A percentile compares a stretch with the other conserved stretches of the same genome.
Conservation (phyloP, 2,329 filamentous ascomycete genomes). For the Colletotrichum sp. region DNA sequence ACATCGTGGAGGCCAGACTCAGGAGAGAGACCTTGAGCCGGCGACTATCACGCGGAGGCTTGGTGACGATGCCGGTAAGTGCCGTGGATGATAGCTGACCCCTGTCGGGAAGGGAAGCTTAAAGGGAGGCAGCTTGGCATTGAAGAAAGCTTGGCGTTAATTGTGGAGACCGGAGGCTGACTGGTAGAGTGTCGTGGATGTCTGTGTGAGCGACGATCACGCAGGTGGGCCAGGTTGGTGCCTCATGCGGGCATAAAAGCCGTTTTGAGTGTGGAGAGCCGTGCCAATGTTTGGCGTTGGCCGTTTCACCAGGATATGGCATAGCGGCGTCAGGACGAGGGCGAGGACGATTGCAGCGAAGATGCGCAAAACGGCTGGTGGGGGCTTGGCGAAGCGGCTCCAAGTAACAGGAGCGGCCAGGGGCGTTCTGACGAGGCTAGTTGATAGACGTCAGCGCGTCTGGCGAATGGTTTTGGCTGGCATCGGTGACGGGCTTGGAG, state of each 20-base stretch:
- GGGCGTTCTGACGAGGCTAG: background rate
- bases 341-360: background rate
- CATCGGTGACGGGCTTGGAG: background rate
- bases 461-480: background rate
- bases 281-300: slow-evolving; percentile 8
- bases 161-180: background rate
- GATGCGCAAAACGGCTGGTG: background rate
- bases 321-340: background rate
- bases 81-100: background rate
- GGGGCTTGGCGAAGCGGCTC: background rate
- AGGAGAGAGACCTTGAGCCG: background rate
- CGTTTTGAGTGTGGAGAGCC: slow-evolving; percentile 16
- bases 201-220: slow-evolving; percentile 18
- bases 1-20: background rate
- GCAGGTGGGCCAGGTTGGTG: slow-evolving; percentile 14
- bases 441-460: background rate
- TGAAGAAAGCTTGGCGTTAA: slow-evolving; percentile 11
- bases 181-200: background rate
- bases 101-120: slow-evolving; percentile 2
- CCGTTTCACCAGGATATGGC: slow-evolving; percentile 13
- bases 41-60: background rate
- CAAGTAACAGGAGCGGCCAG: background rate
- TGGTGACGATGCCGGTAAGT: background rate
- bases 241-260: slow-evolving; percentile 6
- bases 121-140: background rate